Percentiles rank a stretch among this genome's conserved stretches.
Evolutionary conservation across 2,329 filamentous ascomycete genomes (phyloP).

Genomic region (Tolypocladium pustulatum): DNA sequence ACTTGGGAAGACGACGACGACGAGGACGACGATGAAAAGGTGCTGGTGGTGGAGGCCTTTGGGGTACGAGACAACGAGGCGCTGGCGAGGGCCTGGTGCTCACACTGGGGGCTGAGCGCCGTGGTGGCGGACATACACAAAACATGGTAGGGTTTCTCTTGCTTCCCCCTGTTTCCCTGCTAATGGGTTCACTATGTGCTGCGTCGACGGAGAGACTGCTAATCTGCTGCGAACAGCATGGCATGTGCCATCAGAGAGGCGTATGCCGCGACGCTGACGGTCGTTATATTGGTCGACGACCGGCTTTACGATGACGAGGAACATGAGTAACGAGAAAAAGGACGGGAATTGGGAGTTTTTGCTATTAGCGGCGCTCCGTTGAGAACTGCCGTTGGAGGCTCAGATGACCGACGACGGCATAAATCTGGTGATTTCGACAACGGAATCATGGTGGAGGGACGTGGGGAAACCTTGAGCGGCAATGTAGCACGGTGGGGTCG

Average conservation of each 20-base stretch:
- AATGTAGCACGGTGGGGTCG: neutral
- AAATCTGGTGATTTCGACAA: neutral
- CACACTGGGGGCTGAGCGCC: conserved; percentile 63
- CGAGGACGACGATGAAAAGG: conserved; percentile 48
- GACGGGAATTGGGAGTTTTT: neutral
- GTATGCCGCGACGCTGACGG: conserved; percentile 61
- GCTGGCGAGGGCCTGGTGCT: conserved; percentile 65
- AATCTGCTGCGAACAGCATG: conserved; percentile 35
- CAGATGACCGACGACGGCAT: neutral
- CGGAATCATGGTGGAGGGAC: neutral
- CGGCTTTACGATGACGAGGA: conserved; percentile 34
- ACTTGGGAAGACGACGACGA: conserved; percentile 15
- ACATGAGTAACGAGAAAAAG: neutral
- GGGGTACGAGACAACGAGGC: conserved; percentile 68
- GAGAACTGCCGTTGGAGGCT: neutral
- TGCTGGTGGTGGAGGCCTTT: conserved; percentile 63
- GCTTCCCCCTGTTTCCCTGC: neutral
- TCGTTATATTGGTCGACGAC: conserved; percentile 57
- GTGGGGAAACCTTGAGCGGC: neutral
- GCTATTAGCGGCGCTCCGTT: neutral
- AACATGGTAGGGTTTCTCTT: conserved; percentile 48
- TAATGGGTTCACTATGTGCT: neutral
- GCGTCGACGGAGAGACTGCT: neutral
- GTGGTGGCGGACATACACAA: conserved; percentile 57
- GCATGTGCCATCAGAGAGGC: conserved; percentile 66